phyloP scores from a whole-genome alignment of 2,329 filamentous ascomycete species.

The Scedosporium apiospermum region DNA sequence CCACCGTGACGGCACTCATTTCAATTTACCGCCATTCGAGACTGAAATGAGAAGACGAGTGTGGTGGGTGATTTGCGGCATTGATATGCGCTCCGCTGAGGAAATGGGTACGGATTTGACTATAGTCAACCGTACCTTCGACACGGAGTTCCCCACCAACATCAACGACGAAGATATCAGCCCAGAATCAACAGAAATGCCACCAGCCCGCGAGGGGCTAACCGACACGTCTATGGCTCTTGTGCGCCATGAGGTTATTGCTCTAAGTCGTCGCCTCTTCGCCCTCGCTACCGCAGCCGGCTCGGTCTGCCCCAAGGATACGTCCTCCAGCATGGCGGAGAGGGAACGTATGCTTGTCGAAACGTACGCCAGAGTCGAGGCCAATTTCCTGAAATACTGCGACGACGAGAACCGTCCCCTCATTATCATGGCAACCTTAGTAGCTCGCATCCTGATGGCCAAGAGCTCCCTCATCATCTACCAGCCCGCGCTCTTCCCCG shows the following conservation, averaged over 20 bases:
- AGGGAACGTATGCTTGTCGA: slow-evolving; percentile 38
- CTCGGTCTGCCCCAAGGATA: slow-evolving; percentile 18
- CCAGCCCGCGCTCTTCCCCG: slow-evolving; percentile 58
- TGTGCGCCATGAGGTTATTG: slow-evolving; percentile 43
- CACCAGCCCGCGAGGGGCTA: slow-evolving; percentile 35
- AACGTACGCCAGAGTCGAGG: slow-evolving; percentile 43
- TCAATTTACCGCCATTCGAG: slow-evolving; percentile 47
- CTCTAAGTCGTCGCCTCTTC: slow-evolving; percentile 25
- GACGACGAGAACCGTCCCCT: slow-evolving; percentile 40
- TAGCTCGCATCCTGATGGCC: slow-evolving; percentile 62
- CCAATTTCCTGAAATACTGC: slow-evolving; percentile 43
- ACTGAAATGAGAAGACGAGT: slow-evolving; percentile 50
- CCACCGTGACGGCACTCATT: slow-evolving; percentile 43
- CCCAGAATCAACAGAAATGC: slow-evolving; percentile 35
- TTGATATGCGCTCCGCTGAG: slow-evolving; percentile 47
- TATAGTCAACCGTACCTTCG: slow-evolving; percentile 30
- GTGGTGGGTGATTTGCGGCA: slow-evolving; percentile 50
- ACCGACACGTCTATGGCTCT: slow-evolving; percentile 41
- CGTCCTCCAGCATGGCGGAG: slow-evolving; percentile 21
- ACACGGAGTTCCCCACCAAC: slow-evolving; percentile 39
- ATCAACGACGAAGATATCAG: slow-evolving; percentile 39
- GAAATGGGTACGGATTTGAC: slow-evolving; percentile 39
- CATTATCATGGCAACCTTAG: slow-evolving; percentile 59
- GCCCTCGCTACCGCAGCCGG: slow-evolving; percentile 22
- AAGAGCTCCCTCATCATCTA: slow-evolving; percentile 74